Evolutionary conservation across 176 grass and related monocot species (phyloP), one percentile per base, ranked within the genome.

Genomic region (sorghum (Sorghum bicolor)): DNA sequence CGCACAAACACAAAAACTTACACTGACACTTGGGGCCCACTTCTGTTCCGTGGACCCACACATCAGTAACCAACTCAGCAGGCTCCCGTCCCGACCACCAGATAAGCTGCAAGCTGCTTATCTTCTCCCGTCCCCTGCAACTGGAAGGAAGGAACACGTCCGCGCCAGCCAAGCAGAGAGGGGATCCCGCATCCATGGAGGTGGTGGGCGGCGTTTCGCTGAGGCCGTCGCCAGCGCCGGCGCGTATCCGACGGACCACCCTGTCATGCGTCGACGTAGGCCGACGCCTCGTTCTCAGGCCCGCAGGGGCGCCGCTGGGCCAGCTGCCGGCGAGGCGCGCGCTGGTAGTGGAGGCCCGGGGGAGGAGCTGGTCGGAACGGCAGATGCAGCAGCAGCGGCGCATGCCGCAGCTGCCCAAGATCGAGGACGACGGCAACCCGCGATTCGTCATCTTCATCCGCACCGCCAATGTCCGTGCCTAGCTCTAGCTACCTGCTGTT

Each of bases 361-460:
- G 91, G 15, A 89, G 90, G 84, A 88, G 82, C 68, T 91, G 87
- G 91, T 73, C 85, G 72, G 87, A 82, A 29, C 58, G 86, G 31
- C 89, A 91, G 87, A 74, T 84, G 69, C 89, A 86, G 84, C 85
- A 89, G 79, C 84, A 87, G 74, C 80, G 79, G 4, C 86, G 89
- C 39, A 33, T 40, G 31, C 95, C 89, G 29, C 67, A 71, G 52
- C 89, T 93, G 32, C 96, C 96, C 28, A 98, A 98, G 84, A 82
- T 92, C 52, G 93, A 95, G 76, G 90, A 93, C 77, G 91, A 92
- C 62, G 96, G 93, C 71, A 93, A 96, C 80, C 96, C 93, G 24
- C 85, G 86, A 52, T 99, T 99, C 80, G 91, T 99, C 78, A 92
- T 99, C 86, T 99, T 99, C 87, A 80, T 99, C 80, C 89, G 96